Evolutionary conservation across 176 grass and related monocot genomes (phyloP), one percentile per base, ranked within the genome.

Genomic region (Oryza rufipogon): DNA sequence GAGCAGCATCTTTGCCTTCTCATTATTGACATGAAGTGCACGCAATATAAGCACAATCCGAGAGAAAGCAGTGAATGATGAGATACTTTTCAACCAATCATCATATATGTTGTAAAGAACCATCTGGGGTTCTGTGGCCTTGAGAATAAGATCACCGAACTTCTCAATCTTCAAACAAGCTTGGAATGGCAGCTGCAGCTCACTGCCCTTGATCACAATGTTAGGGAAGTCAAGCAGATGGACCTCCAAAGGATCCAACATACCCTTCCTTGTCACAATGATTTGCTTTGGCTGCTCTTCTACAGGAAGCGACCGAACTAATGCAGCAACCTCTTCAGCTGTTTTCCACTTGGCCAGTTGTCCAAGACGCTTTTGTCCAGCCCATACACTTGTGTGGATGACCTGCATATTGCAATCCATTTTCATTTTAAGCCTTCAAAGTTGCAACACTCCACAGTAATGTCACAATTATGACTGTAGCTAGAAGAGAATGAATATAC

Each of bases 291-390:
- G 96, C 70, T 98, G 96, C 77, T 98, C 96, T 86, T 98, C 96
- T 13, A 98, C 93, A 63, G 96, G 96, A 69, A 98, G 80, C 34
- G 96, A 95, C 19, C 96, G 89, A 32, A 98, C 96, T 78, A 98
- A 90, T 5, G 96, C 96, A 85, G 96, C 96, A 85, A 98, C 96
- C 74, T 98, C 96, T 75, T 98, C 96, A n/a, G 96, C 96, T 39
- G 96, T 98, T 91, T 98, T 98, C 96, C 96, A 98, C 86, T 98
- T 98, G 46, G 96, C 96, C 85, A 98, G 77, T 66, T 98, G 96
- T 2, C 96, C 93, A 30, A 98, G 96, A 87, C 96, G 93, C 80
- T 98, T 98, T 76, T 98, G 96, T 81, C 96, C 96, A 3, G 96
- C 96, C 96, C 96, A 98, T 23, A 98, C 93, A 87, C 93, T 98